These are phyloP conservation scores for Fraxinus albicans DNA, from an alignment of 305 asterid genomes.

Conservation along the genomic window DNA sequence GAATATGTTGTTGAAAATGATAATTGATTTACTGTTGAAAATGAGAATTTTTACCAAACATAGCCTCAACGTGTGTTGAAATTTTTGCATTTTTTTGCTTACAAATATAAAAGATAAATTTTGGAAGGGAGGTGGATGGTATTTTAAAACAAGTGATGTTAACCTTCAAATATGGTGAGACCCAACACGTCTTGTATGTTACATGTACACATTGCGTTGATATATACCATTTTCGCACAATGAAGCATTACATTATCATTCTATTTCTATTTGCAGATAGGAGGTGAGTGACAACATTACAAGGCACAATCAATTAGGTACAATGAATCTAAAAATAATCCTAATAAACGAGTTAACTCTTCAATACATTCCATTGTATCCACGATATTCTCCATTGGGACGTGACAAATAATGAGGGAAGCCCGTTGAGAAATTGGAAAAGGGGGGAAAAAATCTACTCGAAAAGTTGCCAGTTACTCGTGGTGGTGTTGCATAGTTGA, in stretches of 20 bases:
- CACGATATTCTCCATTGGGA: background rate
- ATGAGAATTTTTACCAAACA: too few relatives aligned
- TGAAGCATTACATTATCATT: background rate
- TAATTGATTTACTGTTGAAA: too few relatives aligned
- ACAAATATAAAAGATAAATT: too few relatives aligned
- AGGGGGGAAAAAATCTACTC: slow-evolving; percentile 23
- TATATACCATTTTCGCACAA: background rate
- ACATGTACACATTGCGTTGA: background rate
- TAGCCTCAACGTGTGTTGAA: too few relatives aligned
- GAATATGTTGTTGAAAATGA: too few relatives aligned
- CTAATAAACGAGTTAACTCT: background rate
- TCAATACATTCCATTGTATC: background rate
- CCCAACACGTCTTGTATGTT: too few relatives aligned
- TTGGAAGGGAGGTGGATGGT: too few relatives aligned
- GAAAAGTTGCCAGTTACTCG: slow-evolving; percentile 54
- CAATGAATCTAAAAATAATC: background rate
- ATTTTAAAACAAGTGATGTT: too few relatives aligned
- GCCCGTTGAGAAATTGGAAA: background rate
- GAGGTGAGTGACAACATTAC: background rate
- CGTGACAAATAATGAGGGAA: background rate
- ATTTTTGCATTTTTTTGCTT: too few relatives aligned
- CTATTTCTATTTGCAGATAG: background rate
- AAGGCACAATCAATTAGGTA: background rate
- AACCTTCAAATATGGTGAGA: background rate
- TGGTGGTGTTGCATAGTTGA: slow-evolving; percentile 22